These are phyloP conservation scores for Kwoniella sp. DNA, from an alignment of 768 basidiomycete genomes.

Conservation along the genomic window DNA sequence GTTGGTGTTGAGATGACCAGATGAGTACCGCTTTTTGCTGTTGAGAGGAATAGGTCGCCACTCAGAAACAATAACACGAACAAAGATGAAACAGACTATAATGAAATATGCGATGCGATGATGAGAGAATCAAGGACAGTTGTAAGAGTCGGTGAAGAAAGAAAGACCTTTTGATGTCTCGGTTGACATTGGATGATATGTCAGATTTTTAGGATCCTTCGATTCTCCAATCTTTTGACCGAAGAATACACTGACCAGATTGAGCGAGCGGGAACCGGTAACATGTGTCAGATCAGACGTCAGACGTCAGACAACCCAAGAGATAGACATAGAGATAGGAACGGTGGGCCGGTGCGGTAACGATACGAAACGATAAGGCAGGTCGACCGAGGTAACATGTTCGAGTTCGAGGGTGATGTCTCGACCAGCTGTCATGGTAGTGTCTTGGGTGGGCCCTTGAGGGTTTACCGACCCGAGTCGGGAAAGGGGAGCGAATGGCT, in stretches of 20 bases:
- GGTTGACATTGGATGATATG: slow-evolving; percentile 1
- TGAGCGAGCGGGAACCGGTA: background rate
- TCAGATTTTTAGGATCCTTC: background rate
- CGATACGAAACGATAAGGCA: background rate
- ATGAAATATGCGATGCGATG: background rate
- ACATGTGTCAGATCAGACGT: slow-evolving; percentile 1
- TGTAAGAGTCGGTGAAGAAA: background rate
- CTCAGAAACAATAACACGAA: background rate
- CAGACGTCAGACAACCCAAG: background rate
- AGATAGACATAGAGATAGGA: background rate
- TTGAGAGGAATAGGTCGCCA: background rate
- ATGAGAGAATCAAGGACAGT: background rate
- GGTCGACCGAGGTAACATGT: background rate
- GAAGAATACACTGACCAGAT: background rate
- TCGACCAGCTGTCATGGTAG: background rate
- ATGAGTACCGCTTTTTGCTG: background rate
- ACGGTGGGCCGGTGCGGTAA: no score
- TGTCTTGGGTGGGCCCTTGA: background rate
- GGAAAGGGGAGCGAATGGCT: background rate
- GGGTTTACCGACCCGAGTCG: background rate
- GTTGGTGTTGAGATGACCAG: background rate
- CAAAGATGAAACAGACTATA: background rate
- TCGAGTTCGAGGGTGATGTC: background rate
- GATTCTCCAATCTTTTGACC: background rate
- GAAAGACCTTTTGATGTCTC: slow-evolving; percentile 1